Evolutionary conservation across 2,329 filamentous ascomycete species (phyloP).

Genomic region (Cladosporium sphaerospermum): DNA sequence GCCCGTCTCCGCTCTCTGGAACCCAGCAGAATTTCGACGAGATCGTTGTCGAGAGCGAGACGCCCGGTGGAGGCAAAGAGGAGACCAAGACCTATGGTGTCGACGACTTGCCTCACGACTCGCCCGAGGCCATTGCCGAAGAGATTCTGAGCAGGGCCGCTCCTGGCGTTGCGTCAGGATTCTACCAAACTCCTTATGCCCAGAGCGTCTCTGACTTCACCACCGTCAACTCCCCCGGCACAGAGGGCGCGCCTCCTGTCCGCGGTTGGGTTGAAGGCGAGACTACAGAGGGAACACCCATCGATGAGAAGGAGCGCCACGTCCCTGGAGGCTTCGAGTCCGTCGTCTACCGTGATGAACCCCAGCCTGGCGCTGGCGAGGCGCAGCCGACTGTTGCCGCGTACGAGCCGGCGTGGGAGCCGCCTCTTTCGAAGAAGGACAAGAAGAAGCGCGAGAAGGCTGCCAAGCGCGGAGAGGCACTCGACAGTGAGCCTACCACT

Average conservation of each 20-base stretch:
- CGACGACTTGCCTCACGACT: slow-evolving; percentile 16
- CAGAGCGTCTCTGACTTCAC: slow-evolving; percentile 37
- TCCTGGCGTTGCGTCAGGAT: background rate
- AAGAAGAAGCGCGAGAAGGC: slow-evolving; percentile 28
- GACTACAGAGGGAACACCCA: slow-evolving; percentile 51
- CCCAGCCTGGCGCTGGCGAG: slow-evolving; percentile 12
- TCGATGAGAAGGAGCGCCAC: slow-evolving; percentile 42
- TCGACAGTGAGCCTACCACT: slow-evolving; percentile 13
- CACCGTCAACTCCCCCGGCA: slow-evolving; percentile 26
- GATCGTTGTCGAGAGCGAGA: slow-evolving; percentile 35
- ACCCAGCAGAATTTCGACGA: slow-evolving; percentile 27
- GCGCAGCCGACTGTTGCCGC: background rate
- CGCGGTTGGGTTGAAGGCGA: slow-evolving; percentile 37
- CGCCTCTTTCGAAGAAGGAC: slow-evolving; percentile 23
- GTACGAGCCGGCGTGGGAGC: slow-evolving; percentile 22
- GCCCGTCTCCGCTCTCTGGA: slow-evolving; percentile 21
- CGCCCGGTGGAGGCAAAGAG: slow-evolving; percentile 24
- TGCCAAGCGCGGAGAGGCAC: slow-evolving; percentile 2
- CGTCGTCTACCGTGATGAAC: slow-evolving; percentile 22
- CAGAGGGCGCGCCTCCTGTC: slow-evolving; percentile 26
- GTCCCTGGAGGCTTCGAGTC: slow-evolving; percentile 58
- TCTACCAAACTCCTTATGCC: slow-evolving; percentile 34
- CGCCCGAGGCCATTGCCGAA: slow-evolving; percentile 16
- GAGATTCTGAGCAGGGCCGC: slow-evolving; percentile 9
- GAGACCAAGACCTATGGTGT: slow-evolving; percentile 29